A percentile compares a stretch with the other conserved stretches of the same genome.
These are phyloP conservation scores for Lachnellula subtilissima DNA, from an alignment of 2,329 filamentous ascomycete genomes.

Conservation along the genomic window DNA sequence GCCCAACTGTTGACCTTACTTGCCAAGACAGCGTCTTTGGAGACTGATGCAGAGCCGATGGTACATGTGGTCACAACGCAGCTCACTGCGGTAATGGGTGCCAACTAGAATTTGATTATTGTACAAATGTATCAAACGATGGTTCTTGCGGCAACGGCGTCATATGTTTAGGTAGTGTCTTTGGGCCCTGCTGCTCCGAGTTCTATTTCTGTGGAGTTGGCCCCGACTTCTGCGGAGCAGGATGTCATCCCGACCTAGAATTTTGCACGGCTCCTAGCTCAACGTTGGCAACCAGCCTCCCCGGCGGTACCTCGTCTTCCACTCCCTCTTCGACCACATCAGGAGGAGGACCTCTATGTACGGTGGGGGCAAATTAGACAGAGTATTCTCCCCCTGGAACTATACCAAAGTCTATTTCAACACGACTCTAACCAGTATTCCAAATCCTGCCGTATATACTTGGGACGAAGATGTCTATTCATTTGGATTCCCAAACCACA, in stretches of 20 bases:
- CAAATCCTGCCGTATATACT: background rate
- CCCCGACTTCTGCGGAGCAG: slow-evolving; percentile 1
- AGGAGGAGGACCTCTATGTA: background rate
- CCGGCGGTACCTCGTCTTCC: background rate
- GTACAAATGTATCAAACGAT: slow-evolving; percentile 1
- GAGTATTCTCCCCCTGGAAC: background rate
- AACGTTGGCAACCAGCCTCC: background rate
- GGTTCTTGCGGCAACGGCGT: slow-evolving; percentile 7
- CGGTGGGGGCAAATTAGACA: background rate
- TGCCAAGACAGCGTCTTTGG: background rate
- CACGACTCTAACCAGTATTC: background rate
- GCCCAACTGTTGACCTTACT: background rate
- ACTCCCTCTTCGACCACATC: background rate
- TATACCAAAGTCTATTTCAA: background rate
- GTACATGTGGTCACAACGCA: background rate
- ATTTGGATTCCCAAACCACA: background rate
- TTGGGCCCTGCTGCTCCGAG: slow-evolving; percentile 5
- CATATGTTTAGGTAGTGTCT: background rate
- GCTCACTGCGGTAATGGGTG: background rate
- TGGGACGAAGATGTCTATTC: background rate
- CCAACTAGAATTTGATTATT: background rate
- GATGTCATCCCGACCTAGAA: slow-evolving; percentile 3
- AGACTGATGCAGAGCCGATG: background rate
- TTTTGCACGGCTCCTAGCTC: background rate
- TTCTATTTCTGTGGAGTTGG: slow-evolving; percentile 2